phyloP scores from a whole-genome alignment of 164 flowering plant species.

The Cinnamomum micranthum region DNA sequence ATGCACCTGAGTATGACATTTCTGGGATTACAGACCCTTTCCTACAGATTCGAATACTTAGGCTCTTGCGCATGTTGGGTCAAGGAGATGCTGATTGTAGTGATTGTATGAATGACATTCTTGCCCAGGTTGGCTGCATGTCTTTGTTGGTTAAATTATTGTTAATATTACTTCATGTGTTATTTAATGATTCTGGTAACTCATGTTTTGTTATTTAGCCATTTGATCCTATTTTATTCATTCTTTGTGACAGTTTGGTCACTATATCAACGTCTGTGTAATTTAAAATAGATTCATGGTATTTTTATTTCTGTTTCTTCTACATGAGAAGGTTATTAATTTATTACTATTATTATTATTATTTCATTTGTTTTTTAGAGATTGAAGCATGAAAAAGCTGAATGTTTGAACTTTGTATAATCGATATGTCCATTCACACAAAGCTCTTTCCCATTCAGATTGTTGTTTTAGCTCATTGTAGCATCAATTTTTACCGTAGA shows the following conservation, averaged over 20 bases:
- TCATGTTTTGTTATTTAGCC: neutral
- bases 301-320: too few species aligned
- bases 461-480: too few species aligned
- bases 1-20: constrained; percentile 94
- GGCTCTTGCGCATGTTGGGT: constrained; percentile 72
- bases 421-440: too few species aligned
- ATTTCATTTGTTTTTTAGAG: neutral
- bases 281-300: too few species aligned
- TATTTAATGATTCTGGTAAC: constrained; percentile 3
- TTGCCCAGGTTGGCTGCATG: constrained; percentile 81
- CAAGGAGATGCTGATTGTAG: constrained; percentile 97
- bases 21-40: constrained; percentile 98
- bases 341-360: neutral
- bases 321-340: too few species aligned
- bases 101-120: constrained; percentile 95
- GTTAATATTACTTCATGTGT: neutral
- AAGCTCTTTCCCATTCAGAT: too few species aligned
- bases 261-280: neutral
- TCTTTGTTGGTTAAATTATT: neutral
- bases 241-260: neutral
- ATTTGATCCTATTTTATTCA: neutral
- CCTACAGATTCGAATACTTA: constrained; percentile 88
- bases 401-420: too few species aligned
- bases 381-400: too few species aligned
- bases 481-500: too few species aligned